Evolutionary conservation across 2,329 filamentous ascomycete genomes (phyloP).

Genomic region (Pseudonectria buxi): DNA sequence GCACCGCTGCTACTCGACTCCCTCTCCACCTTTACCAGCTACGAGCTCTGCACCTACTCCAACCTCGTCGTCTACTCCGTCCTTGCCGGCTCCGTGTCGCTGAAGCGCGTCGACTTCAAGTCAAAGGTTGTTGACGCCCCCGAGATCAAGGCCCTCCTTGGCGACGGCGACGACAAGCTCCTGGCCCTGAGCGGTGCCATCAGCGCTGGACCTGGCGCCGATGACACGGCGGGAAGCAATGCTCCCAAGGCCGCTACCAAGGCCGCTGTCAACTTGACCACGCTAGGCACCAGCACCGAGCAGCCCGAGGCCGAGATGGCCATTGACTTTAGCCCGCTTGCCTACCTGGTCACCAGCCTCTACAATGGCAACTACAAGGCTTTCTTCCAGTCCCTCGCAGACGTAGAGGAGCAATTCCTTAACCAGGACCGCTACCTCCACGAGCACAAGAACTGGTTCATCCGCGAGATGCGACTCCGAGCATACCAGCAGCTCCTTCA

Average conservation of each 20-base stretch:
- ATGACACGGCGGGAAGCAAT: conserved; percentile 64
- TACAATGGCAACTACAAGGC: conserved; percentile 91
- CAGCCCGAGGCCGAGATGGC: conserved; percentile 73
- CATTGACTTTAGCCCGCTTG: conserved; percentile 83
- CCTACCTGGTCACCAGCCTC: conserved; percentile 80
- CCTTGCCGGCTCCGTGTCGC: conserved; percentile 83
- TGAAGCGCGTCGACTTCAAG: conserved; percentile 98
- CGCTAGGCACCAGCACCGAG: conserved; percentile 64
- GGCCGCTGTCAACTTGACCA: conserved; percentile 83
- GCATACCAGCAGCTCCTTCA: conserved; percentile 96
- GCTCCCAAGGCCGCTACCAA: conserved; percentile 40
- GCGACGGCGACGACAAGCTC: conserved; percentile 81
- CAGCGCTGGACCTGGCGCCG: conserved; percentile 73
- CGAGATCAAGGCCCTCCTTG: conserved; percentile 95
- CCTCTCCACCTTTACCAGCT: conserved; percentile 95
- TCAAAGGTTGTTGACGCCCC: conserved; percentile 97
- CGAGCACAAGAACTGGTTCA: conserved; percentile 95
- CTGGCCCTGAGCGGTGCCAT: conserved; percentile 72
- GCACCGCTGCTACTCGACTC: conserved; percentile 94
- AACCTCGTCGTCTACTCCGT: conserved; percentile 92
- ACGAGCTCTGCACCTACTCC: conserved; percentile 96
- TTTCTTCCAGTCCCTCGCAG: conserved; percentile 84
- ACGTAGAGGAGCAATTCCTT: conserved; percentile 90
- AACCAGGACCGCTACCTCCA: conserved; percentile 90
- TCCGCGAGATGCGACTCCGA: conserved; percentile 94